Percentiles rank a stretch among this genome's conserved stretches.
Evolutionary conservation across 768 basidiomycete genomes (phyloP).

Genomic region (Naganishia randhawae): DNA sequence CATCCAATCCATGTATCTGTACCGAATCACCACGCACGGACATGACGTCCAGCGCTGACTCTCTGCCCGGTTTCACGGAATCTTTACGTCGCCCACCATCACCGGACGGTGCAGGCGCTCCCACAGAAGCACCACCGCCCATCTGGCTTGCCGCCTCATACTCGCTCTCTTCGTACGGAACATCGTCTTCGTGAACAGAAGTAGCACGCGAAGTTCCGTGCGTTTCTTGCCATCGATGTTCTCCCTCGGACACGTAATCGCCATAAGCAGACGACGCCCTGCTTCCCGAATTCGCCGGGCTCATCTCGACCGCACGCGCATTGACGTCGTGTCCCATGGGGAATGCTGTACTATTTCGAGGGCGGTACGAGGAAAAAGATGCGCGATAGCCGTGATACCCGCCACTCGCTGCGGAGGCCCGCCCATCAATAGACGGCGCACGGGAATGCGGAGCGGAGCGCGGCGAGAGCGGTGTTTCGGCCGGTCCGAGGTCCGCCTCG

Average conservation of each 20-base stretch:
- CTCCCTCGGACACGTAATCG: constrained; percentile 17
- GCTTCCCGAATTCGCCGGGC: neutral
- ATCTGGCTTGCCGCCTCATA: constrained; percentile 8
- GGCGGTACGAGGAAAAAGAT: constrained; percentile 28
- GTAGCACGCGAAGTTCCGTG: neutral
- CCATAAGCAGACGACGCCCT: constrained; percentile 19
- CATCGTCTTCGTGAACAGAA: neutral
- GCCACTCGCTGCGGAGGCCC: constrained; percentile 27
- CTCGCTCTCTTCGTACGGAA: constrained; percentile 24
- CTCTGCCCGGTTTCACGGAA: constrained; percentile 18
- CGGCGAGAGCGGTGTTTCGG: neutral
- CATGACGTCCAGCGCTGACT: constrained; percentile 38
- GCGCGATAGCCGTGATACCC: constrained; percentile 25
- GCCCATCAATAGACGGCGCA: constrained; percentile 28
- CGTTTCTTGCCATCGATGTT: constrained; percentile 1
- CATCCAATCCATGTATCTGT: constrained; percentile 44
- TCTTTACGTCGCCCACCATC: constrained; percentile 2
- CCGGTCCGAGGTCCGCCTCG: constrained; percentile 31
- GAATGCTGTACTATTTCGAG: constrained; percentile 17
- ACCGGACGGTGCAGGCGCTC: neutral
- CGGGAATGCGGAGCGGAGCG: constrained; percentile 30
- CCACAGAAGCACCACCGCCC: neutral
- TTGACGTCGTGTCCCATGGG: constrained; percentile 28
- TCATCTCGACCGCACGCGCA: constrained; percentile 11
- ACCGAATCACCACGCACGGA: constrained; percentile 26